Evolutionary conservation across 257 asterid species (phyloP).

Genomic region (Solanum pimpinellifolium): DNA sequence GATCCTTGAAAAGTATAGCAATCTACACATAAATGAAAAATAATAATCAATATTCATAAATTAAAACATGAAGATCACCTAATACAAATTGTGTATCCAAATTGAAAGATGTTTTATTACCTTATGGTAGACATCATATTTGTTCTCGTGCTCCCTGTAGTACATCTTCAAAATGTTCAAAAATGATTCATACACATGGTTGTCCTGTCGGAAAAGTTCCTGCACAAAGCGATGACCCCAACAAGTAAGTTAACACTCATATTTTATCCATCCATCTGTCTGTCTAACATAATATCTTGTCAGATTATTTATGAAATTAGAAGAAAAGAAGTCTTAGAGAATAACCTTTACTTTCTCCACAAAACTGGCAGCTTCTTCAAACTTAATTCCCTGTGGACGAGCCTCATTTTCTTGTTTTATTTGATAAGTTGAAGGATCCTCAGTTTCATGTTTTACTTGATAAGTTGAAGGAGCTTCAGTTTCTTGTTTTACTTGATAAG

Average conservation of each 20-base stretch:
- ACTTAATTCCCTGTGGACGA: neutral
- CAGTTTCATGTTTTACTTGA: neutral
- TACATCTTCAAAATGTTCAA: constrained; percentile 89
- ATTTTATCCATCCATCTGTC: neutral
- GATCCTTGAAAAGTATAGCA: constrained; percentile 64
- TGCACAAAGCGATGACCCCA: constrained; percentile 23
- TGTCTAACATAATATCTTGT: neutral
- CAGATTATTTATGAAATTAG: neutral
- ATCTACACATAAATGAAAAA: constrained; percentile 34
- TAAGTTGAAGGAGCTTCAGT: neutral
- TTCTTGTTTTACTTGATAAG: neutral
- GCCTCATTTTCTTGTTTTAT: neutral
- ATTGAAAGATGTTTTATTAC: constrained; percentile 6
- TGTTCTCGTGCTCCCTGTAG: constrained; percentile 75
- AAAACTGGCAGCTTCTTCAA: neutral
- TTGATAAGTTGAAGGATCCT: neutral
- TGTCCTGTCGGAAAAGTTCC: constrained; percentile 78
- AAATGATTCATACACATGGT: constrained; percentile 77
- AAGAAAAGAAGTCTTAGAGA: neutral
- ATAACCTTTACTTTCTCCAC: neutral
- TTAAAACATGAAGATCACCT: neutral
- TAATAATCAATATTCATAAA: neutral
- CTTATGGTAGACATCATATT: constrained; percentile 81
- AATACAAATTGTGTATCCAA: neutral
- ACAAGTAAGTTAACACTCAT: neutral